Conservation (phyloP, 2,329 filamentous ascomycete species). For the Keithomyces neogunnii region DNA sequence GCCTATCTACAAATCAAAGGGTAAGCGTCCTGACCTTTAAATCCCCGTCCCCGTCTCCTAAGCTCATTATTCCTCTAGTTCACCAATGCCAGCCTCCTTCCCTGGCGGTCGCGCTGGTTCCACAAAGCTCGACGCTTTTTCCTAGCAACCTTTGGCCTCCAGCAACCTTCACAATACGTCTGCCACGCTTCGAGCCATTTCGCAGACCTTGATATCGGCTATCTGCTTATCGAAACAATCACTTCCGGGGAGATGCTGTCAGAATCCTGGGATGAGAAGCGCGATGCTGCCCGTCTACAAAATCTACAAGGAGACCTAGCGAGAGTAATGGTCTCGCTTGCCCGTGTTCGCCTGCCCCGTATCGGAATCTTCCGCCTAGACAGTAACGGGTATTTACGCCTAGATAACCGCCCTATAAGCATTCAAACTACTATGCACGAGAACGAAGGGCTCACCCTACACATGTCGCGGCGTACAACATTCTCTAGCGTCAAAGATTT, state of each 20-base stretch:
- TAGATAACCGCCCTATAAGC: conserved; percentile 15
- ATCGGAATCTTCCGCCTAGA: conserved; percentile 19
- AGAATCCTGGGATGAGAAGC: conserved; percentile 12
- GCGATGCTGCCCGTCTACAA: conserved; percentile 8
- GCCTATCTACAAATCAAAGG: conserved; percentile 10
- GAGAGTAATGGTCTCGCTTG: conserved; percentile 20
- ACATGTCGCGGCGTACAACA: conserved; percentile 6
- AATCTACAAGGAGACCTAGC: conserved; percentile 22
- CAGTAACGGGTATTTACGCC: conserved; percentile 21
- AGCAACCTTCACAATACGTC: conserved; percentile 9
- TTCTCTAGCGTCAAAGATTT: conserved; percentile 11
- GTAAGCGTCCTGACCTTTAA: conserved; percentile 5
- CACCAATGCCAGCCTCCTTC: background rate
- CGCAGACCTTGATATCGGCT: conserved; percentile 10
- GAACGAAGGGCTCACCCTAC: conserved; percentile 10
- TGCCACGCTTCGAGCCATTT: conserved; percentile 5
- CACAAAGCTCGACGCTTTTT: background rate
- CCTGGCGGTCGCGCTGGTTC: conserved; percentile 4
- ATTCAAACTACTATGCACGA: conserved; percentile 8
- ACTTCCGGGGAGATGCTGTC: conserved; percentile 13
- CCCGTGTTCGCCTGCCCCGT: conserved; percentile 17
- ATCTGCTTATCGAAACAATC: conserved; percentile 14
- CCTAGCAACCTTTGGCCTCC: conserved; percentile 6
- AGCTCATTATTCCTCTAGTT: conserved; percentile 3
- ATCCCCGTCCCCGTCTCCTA: background rate